Evolutionary conservation across 2,329 filamentous ascomycete genomes (phyloP).

Genomic region (Eutypa lata): DNA sequence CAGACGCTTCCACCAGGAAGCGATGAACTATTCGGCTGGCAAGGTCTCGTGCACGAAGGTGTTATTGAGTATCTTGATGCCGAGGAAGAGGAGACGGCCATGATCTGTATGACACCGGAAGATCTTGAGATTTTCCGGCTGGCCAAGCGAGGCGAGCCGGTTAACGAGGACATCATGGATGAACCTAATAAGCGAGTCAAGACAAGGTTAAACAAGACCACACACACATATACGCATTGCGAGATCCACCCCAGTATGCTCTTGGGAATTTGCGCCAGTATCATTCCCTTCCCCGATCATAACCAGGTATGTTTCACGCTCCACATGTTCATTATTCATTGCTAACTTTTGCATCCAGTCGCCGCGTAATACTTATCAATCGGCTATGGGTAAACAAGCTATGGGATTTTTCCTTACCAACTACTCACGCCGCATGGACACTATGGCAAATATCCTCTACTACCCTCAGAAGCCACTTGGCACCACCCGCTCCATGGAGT

Average conservation of each 20-base stretch:
- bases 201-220: conserved; percentile 80
- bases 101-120: conserved; percentile 99
- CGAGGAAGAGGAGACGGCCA: conserved; percentile 96
- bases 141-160: conserved; percentile 62
- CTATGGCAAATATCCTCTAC: conserved; percentile 98
- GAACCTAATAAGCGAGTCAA: conserved; percentile 86
- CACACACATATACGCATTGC: conserved; percentile 94
- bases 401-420: conserved; percentile 99
- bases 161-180: conserved; percentile 57
- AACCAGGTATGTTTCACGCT: conserved; percentile 63
- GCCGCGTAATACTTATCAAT: conserved; percentile 98
- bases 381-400: conserved; percentile 99
- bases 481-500: conserved; percentile 97
- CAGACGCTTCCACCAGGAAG: conserved; percentile 61
- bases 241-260: conserved; percentile 99
- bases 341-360: conserved; percentile 54
- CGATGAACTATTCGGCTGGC: conserved; percentile 75
- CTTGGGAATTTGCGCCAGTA: conserved; percentile 94
- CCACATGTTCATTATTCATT: conserved; percentile 1
- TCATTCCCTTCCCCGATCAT: conserved; percentile 99
- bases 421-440: conserved; percentile 96
- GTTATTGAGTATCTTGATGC: conserved; percentile 96
- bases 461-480: conserved; percentile 97
- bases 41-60: conserved; percentile 77
- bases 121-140: conserved; percentile 78